Conservation (phyloP, 139 green algal genomes). For the Micromonas pusilla region DNA sequence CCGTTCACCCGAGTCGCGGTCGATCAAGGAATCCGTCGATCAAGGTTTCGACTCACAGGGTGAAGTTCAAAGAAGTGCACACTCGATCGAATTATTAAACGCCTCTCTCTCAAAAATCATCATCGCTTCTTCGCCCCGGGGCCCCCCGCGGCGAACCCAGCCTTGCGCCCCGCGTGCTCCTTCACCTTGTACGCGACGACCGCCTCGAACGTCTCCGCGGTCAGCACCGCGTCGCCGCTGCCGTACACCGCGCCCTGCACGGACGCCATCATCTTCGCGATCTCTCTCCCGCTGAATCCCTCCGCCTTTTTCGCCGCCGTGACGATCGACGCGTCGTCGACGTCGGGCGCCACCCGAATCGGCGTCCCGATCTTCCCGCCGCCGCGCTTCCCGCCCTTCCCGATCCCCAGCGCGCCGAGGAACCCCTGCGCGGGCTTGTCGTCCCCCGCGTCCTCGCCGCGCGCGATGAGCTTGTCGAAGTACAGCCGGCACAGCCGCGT, state of each 20-base stretch:
- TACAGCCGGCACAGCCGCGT: slow-evolving; percentile 73
- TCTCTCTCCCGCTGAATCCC: slow-evolving; percentile 88
- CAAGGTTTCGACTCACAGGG: too few species aligned
- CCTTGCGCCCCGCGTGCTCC: slow-evolving; percentile 12
- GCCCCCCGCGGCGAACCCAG: too few species aligned
- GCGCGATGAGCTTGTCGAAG: slow-evolving; percentile 58
- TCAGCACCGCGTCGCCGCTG: slow-evolving; percentile 16
- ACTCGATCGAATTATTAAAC: too few species aligned
- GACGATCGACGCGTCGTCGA: slow-evolving; percentile 33
- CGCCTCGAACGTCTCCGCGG: slow-evolving; percentile 21
- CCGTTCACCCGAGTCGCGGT: too few species aligned
- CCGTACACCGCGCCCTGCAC: slow-evolving; percentile 37
- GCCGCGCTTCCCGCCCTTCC: not conserved
- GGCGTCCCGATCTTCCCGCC: not conserved
- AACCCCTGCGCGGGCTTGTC: not conserved
- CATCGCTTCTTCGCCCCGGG: not conserved
- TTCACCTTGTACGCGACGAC: slow-evolving; percentile 33
- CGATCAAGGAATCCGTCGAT: too few species aligned
- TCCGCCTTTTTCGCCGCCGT: slow-evolving; percentile 63
- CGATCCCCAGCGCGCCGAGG: not conserved
- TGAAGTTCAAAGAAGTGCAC: too few species aligned
- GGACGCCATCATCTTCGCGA: slow-evolving; percentile 89
- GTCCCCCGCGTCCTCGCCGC: slow-evolving; percentile 18
- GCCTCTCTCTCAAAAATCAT: too few species aligned
- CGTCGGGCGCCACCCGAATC: not conserved